phyloP scores from a whole-genome alignment of 2,329 filamentous ascomycete genomes.

The Aschersonia sp. region DNA sequence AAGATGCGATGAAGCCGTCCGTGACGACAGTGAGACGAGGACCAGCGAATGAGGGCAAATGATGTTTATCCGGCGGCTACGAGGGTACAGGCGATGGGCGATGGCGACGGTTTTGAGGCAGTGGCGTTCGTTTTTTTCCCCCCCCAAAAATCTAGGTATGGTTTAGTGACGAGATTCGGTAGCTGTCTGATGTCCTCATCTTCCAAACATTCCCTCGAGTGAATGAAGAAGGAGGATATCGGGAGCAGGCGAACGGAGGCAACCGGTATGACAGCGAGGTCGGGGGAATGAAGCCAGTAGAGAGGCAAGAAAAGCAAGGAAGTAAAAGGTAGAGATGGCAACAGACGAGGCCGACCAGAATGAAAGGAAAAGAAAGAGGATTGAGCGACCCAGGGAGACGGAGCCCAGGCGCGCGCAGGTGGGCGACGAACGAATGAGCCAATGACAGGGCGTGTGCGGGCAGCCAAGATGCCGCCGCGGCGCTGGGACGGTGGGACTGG shows the following conservation, averaged over 20 bases:
- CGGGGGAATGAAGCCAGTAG: background rate
- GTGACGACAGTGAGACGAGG: no score
- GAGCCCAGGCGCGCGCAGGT: background rate
- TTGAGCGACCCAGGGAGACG: conserved; percentile 1
- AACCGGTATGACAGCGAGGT: no score
- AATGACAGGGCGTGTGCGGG: background rate
- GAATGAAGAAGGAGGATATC: no score
- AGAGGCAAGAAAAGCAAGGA: background rate
- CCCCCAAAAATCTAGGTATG: background rate
- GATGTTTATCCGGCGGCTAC: no score
- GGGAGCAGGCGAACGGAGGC: no score
- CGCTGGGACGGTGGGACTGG: background rate
- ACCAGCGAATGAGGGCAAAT: no score
- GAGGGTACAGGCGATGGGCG: no score
- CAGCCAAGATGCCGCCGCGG: background rate
- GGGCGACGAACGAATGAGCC: conserved; percentile 1
- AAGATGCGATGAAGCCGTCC: no score
- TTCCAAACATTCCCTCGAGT: background rate
- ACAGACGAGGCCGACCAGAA: background rate
- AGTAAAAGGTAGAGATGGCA: background rate
- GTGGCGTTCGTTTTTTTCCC: background rate
- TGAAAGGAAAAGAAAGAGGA: conserved; percentile 1
- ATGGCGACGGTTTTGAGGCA: background rate
- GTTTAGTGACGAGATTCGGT: background rate
- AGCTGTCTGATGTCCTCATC: background rate